Base-by-base conservation (phyloP, 2,329 filamentous ascomycete species). In the Neonectria neomacrospora region DNA sequence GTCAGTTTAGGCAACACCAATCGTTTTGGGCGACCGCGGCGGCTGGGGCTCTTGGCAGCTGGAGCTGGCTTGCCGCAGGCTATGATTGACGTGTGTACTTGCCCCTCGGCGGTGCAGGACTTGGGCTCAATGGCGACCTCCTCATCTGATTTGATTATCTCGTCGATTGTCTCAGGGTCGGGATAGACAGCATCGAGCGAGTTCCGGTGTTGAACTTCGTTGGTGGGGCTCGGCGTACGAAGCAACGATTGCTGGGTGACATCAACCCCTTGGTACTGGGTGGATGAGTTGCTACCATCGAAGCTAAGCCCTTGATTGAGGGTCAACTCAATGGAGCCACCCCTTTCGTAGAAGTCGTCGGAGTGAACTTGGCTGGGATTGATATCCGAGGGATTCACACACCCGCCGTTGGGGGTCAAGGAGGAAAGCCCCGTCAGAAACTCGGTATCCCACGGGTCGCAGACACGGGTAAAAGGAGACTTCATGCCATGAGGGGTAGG, bases 361-460 rank as follows among this genome's bases (percentile, higher is more conserved):
- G 60, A 20, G 30, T 23, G 7, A 12, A 32, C 41, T 30, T 68
- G 67, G 26, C 30, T 48, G 10, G 61, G 37, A 9, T 67, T 62
- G 41, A 71, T 67, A 9, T 63, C 57, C 16, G 60, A 59, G 9
- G 59, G 70, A n/a, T 70, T 61, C 47, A 71, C 64, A 39, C 53
- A 71, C 32, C 58, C 54, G 41, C 60, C 20, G 47, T 44, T 18
- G 5, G 3, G 59, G 26, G 63, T 32, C 37, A 45, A 23, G 42
- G 39, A 41, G 12, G 39, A 45, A 9, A 69, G 47, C 20, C 66
- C 71, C 3, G 61, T 50, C 6, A 71, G 47, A 26, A 56, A 10
- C n/a, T 57, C 42, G 9, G 42, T 52, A 11, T 65, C 69, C 28
- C 51, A 47, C 14, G 32, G 37, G 22, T 54, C 63, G 22, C 51